These are phyloP conservation scores for Ceratopteris richardii DNA, from an alignment of 75 land plant genomes.

Conservation along the genomic window DNA sequence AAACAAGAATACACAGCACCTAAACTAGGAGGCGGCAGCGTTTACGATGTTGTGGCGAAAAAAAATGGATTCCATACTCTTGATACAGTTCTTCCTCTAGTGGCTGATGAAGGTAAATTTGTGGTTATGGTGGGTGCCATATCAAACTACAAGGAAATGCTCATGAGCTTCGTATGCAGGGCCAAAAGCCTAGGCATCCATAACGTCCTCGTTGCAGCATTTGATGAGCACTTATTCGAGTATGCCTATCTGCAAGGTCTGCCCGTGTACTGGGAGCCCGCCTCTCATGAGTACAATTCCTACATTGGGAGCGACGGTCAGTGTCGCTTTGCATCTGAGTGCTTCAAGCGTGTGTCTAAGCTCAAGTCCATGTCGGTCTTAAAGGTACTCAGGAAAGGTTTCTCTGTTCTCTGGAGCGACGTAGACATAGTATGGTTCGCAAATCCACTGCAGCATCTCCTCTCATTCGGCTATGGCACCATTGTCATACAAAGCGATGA, in stretches of 20 bases:
- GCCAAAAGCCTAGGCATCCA: slow-evolving; percentile 7
- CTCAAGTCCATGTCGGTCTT: slow-evolving; percentile 12
- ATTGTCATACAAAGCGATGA: slow-evolving; percentile 14
- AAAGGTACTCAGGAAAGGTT: slow-evolving; percentile 9
- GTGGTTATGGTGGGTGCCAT: slow-evolving; percentile 24
- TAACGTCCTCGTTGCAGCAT: slow-evolving; percentile 17
- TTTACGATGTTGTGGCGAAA: no score
- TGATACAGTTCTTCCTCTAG: slow-evolving; percentile 5
- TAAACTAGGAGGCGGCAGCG: background rate
- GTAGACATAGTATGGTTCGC: slow-evolving; percentile 20
- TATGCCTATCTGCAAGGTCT: slow-evolving; percentile 18
- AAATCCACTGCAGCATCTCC: slow-evolving; percentile 13
- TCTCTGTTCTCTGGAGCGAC: slow-evolving; percentile 23
- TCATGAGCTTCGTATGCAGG: slow-evolving; percentile 20
- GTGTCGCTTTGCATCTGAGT: slow-evolving; percentile 3
- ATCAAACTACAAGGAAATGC: slow-evolving; percentile 10
- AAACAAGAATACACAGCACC: no score
- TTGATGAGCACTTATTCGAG: slow-evolving; percentile 10
- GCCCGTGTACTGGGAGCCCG: slow-evolving; percentile 11
- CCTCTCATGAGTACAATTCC: background rate
- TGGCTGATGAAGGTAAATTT: slow-evolving; percentile 7
- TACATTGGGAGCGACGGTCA: background rate
- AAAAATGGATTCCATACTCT: background rate
- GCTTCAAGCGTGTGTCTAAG: slow-evolving; percentile 10
- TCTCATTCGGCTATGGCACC: background rate